Base-by-base conservation (phyloP, 2,329 filamentous ascomycete species). In the Aspergillus calidoustus region DNA sequence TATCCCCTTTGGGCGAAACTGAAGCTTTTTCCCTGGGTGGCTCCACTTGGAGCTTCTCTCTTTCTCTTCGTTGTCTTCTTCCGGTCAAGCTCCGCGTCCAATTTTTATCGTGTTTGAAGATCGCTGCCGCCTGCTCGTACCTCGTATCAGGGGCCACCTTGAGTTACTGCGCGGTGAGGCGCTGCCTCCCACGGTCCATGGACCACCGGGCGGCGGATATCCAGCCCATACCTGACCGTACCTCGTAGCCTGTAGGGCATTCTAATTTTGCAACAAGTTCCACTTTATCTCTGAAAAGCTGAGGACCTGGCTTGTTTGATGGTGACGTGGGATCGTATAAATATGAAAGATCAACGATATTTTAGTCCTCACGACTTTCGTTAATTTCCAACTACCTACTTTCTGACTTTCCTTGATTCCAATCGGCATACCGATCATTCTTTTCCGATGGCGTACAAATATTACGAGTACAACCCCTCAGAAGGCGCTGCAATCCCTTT, bases 401-500 rank as follows among this genome's bases (percentile, higher is more conserved):
- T 28, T 28, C 25, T 7, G 25, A 28, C 25, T 28, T 28, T 28
- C 25, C 25, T 28, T 28, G 6, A 28, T 28, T 7, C 13, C 25
- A 19, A 23, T n/a, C 17, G 5, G 7, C 9, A 52, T 44, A 43
- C 55, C 55, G 31, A 44, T 15, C 13, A 9, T 28, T 43, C 47
- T 30, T 46, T 41, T 22, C 51, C 34, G 11, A 62, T 62, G 60
- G 57, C 46, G 9, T 58, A 54, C 54, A 43, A 54, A 30, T 55
- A 52, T 28, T 70, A 71, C 23, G 48, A 65, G 30, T 73, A 73
- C 53, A 56, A 68, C 34, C 71, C 70, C 17, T 73, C 69, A 15
- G 63, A 66, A 30, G 64, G 55, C 30, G 71, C 71, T 2, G 70
- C 68, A 5, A 60, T 68, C 11, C 52, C 69, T 17, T 71, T 72